Evolutionary conservation across 352 stramenopile genomes (phyloP).

Genomic region (Phytopythium litorale): DNA sequence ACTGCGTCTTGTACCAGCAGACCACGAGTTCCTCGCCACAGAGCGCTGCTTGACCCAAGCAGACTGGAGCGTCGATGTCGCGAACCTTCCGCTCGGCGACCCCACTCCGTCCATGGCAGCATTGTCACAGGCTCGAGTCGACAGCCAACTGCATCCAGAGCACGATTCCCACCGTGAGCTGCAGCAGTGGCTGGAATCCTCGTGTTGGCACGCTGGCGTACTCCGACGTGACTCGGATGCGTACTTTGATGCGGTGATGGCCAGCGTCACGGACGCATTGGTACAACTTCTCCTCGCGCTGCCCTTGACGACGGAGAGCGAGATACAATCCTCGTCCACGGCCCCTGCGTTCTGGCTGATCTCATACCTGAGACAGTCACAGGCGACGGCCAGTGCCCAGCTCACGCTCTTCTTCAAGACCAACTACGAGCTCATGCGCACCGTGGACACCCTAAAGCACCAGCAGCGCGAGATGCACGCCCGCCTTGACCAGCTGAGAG

Average conservation of each 20-base stretch:
- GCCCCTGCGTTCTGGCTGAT: slow-evolving; percentile 39
- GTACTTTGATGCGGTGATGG: slow-evolving; percentile 40
- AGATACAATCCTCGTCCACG: not conserved
- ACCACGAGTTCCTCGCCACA: slow-evolving; percentile 37
- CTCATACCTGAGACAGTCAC: not conserved
- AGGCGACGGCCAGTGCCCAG: not conserved
- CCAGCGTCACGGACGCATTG: slow-evolving; percentile 29
- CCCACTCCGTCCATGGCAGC: not conserved
- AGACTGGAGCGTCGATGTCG: slow-evolving; percentile 46
- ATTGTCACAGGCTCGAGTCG: not conserved
- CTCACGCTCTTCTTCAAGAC: slow-evolving; percentile 42
- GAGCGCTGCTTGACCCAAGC: slow-evolving; percentile 27
- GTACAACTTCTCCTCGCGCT: slow-evolving; percentile 36
- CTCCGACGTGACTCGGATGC: slow-evolving; percentile 40
- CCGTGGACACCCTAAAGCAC: slow-evolving; percentile 46
- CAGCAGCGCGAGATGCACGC: slow-evolving; percentile 36
- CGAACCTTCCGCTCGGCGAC: not conserved
- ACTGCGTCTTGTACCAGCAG: slow-evolving; percentile 20
- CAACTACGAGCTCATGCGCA: slow-evolving; percentile 56
- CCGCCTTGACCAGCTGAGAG: slow-evolving; percentile 24
- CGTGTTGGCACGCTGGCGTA: slow-evolving; percentile 7
- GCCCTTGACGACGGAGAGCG: slow-evolving; percentile 19
- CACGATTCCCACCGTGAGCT: not conserved
- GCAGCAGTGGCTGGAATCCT: not conserved
- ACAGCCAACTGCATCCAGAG: not conserved